Base-by-base conservation (phyloP, 495 filamentous ascomycete species). In the Daldinia concentrica region DNA sequence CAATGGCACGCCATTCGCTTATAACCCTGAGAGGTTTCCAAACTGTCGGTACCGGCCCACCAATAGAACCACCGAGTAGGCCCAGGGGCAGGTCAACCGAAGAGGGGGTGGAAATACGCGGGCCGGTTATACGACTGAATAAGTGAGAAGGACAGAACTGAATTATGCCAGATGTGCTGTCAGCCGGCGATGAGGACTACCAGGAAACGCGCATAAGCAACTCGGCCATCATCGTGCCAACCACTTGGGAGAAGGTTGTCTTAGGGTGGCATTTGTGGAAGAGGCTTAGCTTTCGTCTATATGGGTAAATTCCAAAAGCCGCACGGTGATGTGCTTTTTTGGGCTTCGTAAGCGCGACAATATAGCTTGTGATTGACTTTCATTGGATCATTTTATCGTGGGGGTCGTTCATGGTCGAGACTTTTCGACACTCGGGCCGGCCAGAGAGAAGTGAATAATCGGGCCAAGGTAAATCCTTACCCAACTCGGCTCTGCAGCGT, bases 401-500 rank as follows among this genome's bases (percentile, higher is more conserved):
- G 67, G 72, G 71, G 72, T 43, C n/a, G 41, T 19, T 34, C 37
- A 2, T 50, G 72, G 67, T 71, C 72, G 32, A 59, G 72, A 71
- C 63, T 71, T 43, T 54, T 62, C 17, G 36, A 52, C 52, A 51
- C 71, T 74, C 72, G 72, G 72, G 12, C 72, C 72, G 71, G 52
- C 48, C 58, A 41, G 32, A 51, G 17, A 62, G 8, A 34, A 56
- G 54, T 36, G 24, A 27, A 60, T 43, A 52, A 15, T 71, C 72
- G 72, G 72, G 45, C 19, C 32, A 58, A 17, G 37, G 67, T 27
- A 8, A 56, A 71, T 69, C 66, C 15, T 73, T 65, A 5, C 66
- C 66, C 26, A 66, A 69, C 43, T 30, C 4, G 52, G 70, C 4
- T 24, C 45, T 58, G 34, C 37, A 32, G 58, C 66, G 45, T 59